Conservation (phyloP, 257 asterid species). For the Penstemon davidsonii region DNA sequence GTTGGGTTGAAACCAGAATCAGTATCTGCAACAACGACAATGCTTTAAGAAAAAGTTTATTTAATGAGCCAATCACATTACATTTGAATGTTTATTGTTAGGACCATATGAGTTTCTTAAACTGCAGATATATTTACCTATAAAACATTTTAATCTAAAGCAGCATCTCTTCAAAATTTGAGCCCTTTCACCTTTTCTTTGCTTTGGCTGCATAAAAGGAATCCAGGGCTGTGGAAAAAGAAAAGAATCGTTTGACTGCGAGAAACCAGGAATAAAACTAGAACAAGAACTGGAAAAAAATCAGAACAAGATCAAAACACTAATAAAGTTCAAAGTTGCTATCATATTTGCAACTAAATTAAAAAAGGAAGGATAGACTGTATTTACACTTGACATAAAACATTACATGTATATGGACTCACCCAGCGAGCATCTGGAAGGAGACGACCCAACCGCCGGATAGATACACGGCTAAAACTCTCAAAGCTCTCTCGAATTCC, state of each 20-base stretch:
- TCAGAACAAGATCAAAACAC: not conserved
- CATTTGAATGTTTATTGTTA: not conserved
- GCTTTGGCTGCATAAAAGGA: conserved; percentile 79
- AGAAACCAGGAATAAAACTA: not conserved
- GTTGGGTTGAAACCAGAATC: conserved; percentile 85
- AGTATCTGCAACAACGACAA: conserved; percentile 53
- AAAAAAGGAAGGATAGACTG: not conserved
- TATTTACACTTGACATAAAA: conserved; percentile 18
- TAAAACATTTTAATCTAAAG: conserved; percentile 72
- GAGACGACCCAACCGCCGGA: conserved; percentile 80
- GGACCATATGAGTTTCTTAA: not conserved
- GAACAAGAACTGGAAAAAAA: not conserved
- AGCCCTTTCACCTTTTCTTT: conserved; percentile 41
- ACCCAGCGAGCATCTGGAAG: conserved; percentile 93
- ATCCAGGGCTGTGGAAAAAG: conserved; percentile 50
- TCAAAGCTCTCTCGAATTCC: conserved; percentile 52
- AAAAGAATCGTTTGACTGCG: not conserved
- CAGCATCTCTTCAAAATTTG: conserved; percentile 49
- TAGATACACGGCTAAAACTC: conserved; percentile 61
- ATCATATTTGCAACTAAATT: not conserved
- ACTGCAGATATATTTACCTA: conserved; percentile 46
- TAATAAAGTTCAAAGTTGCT: not conserved
- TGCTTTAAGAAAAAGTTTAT: not conserved
- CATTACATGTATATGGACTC: conserved; percentile 18
- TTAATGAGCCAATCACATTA: not conserved